phyloP scores from a whole-genome alignment of 2,329 filamentous ascomycete species.

The Scedosporium apiospermum region DNA sequence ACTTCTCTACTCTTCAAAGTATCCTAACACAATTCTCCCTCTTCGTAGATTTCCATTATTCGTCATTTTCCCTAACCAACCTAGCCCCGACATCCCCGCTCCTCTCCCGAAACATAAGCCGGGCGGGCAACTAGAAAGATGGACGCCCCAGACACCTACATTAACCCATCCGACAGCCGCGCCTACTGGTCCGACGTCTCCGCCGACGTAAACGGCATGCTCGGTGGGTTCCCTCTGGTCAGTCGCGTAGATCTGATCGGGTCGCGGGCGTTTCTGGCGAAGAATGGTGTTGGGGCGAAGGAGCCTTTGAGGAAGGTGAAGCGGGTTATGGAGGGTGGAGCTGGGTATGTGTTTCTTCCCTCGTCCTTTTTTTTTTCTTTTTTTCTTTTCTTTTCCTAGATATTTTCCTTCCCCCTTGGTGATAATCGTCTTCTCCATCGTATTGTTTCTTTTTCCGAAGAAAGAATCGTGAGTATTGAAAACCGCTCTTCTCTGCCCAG shows the following conservation, averaged over 20 bases:
- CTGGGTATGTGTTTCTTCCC: conserved; percentile 21
- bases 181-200: conserved; percentile 38
- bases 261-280: conserved; percentile 59
- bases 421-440: too few species aligned
- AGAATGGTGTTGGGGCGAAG: conserved; percentile 40
- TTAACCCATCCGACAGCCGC: conserved; percentile 24
- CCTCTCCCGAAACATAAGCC: too few species aligned
- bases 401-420: background rate
- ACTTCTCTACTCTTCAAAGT: too few species aligned
- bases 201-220: conserved; percentile 58
- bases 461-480: background rate
- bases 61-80: too few species aligned
- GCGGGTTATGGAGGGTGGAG: conserved; percentile 26
- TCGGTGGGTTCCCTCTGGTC: conserved; percentile 54
- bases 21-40: too few species aligned
- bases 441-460: background rate
- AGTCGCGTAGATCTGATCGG: conserved; percentile 60
- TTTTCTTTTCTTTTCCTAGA: background rate
- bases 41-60: too few species aligned
- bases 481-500: conserved; percentile 25
- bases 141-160: conserved; percentile 19
- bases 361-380: background rate
- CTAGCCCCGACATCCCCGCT: too few species aligned
- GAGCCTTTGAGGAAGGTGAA: conserved; percentile 20
- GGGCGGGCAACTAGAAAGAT: too few species aligned